A percentile compares a stretch with the other conserved stretches of the same genome.
Conservation (phyloP, 495 filamentous ascomycete genomes). For the Terfezia boudieri region DNA sequence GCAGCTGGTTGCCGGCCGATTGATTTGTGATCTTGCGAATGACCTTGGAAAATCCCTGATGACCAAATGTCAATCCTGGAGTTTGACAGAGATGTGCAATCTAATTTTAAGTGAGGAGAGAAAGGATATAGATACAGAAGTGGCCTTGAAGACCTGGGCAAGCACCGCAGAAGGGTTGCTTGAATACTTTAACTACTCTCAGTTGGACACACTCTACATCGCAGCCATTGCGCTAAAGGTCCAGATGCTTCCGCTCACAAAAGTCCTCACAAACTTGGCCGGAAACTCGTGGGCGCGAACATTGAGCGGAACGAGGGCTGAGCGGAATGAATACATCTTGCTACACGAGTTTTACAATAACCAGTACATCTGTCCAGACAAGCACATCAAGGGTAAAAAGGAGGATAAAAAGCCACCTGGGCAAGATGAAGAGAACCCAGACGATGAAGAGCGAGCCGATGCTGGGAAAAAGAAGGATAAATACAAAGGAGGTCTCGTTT, state of each 20-base stretch:
- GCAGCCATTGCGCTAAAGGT: conserved; percentile 66
- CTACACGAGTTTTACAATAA: conserved; percentile 88
- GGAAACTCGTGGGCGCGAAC: conserved; percentile 98
- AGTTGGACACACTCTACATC: conserved; percentile 88
- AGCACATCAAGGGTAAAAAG: conserved; percentile 44
- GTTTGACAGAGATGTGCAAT: conserved; percentile 86
- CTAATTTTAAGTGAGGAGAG: conserved; percentile 57
- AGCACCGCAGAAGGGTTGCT: conserved; percentile 62
- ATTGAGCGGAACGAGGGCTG: conserved; percentile 78
- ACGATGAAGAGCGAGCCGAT: conserved; percentile 45
- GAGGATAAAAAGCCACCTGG: conserved; percentile 22
- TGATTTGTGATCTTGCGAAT: conserved; percentile 86
- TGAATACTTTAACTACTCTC: conserved; percentile 79
- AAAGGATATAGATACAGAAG: conserved; percentile 69
- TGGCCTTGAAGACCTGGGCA: conserved; percentile 71
- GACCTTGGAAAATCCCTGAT: conserved; percentile 95
- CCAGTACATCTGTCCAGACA: conserved; percentile 95
- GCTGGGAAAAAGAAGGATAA: conserved; percentile 92
- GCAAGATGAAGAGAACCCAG: conserved; percentile 38
- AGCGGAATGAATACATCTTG: conserved; percentile 97
- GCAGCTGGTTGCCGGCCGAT: conserved; percentile 65
- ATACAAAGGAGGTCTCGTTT: conserved; percentile 93
- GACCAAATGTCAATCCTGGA: conserved; percentile 96
- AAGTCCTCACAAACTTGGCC: conserved; percentile 85
- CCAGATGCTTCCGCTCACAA: conserved; percentile 83